Evolutionary conservation across 2,329 filamentous ascomycete species (phyloP).

Genomic region (Didymella segeticola): DNA sequence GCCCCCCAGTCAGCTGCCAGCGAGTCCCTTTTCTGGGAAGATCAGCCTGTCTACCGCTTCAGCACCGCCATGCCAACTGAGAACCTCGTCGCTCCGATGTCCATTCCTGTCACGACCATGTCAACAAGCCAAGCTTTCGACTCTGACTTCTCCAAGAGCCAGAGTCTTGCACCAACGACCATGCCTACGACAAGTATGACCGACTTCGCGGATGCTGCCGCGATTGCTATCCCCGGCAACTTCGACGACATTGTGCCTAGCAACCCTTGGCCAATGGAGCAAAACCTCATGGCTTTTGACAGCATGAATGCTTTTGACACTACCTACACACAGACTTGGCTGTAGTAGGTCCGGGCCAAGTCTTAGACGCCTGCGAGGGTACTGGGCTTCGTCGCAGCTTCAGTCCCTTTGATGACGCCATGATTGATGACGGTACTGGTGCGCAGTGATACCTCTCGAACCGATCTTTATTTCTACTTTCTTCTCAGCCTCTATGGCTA

Average conservation of each 20-base stretch:
- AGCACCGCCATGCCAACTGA: constrained; percentile 35
- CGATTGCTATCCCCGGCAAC: constrained; percentile 43
- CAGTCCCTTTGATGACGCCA: constrained; percentile 38
- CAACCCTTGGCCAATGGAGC: constrained; percentile 42
- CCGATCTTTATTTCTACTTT: constrained; percentile 31
- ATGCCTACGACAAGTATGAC: constrained; percentile 31
- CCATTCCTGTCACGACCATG: constrained; percentile 31
- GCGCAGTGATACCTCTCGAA: constrained; percentile 31
- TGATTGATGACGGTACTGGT: constrained; percentile 50
- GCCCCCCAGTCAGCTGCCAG: constrained; percentile 38
- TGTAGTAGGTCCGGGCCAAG: constrained; percentile 38
- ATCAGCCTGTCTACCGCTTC: constrained; percentile 44
- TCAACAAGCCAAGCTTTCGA: constrained; percentile 36
- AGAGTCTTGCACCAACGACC: constrained; percentile 29
- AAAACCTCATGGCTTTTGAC: constrained; percentile 34
- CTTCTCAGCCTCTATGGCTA: constrained; percentile 25
- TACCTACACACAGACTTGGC: constrained; percentile 40
- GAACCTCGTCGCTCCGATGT: constrained; percentile 30
- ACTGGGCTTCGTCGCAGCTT: constrained; percentile 17
- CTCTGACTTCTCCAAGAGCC: constrained; percentile 38
- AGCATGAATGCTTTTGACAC: constrained; percentile 35
- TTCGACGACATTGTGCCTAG: constrained; percentile 38
- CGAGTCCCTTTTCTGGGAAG: constrained; percentile 48
- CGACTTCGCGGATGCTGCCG: constrained; percentile 37
- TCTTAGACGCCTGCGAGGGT: constrained; percentile 38